phyloP scores from a whole-genome alignment of 352 stramenopile species.

The Peronospora destructor region DNA sequence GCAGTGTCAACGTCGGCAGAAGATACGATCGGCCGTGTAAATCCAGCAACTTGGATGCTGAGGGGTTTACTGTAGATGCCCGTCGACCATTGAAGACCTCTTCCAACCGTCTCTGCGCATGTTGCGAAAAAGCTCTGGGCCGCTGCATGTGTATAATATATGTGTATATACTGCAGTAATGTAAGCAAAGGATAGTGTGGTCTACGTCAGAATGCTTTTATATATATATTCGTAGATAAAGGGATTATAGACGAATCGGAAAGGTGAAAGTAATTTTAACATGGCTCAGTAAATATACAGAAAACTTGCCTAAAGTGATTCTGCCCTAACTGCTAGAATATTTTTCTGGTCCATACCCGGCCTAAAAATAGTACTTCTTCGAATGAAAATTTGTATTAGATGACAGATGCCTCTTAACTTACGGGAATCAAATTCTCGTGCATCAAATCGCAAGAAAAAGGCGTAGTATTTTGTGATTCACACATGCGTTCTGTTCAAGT shows the following conservation, averaged over 20 bases:
- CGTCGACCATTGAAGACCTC: conserved; percentile 31
- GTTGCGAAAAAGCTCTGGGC: conserved; percentile 51
- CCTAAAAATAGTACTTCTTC: no score
- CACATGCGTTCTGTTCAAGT: neutral
- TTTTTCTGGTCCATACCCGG: no score
- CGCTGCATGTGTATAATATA: conserved; percentile 32
- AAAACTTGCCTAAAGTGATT: no score
- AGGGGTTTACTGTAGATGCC: conserved; percentile 23
- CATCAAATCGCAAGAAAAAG: no score
- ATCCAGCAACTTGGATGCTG: conserved; percentile 30
- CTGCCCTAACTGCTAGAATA: no score
- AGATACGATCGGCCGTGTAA: conserved; percentile 66
- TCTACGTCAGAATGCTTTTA: neutral
- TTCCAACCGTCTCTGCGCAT: conserved; percentile 43
- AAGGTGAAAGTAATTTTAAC: no score
- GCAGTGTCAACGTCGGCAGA: conserved; percentile 58
- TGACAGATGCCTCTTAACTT: no score
- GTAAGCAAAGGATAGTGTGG: neutral
- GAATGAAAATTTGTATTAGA: no score
- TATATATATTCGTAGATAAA: no score
- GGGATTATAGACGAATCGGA: no score
- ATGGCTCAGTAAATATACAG: no score
- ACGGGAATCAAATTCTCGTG: no score
- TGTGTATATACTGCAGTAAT: neutral
- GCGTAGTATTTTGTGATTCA: neutral